phyloP scores from a whole-genome alignment of 2,329 filamentous ascomycete species.

The Neonectria ditissima region DNA sequence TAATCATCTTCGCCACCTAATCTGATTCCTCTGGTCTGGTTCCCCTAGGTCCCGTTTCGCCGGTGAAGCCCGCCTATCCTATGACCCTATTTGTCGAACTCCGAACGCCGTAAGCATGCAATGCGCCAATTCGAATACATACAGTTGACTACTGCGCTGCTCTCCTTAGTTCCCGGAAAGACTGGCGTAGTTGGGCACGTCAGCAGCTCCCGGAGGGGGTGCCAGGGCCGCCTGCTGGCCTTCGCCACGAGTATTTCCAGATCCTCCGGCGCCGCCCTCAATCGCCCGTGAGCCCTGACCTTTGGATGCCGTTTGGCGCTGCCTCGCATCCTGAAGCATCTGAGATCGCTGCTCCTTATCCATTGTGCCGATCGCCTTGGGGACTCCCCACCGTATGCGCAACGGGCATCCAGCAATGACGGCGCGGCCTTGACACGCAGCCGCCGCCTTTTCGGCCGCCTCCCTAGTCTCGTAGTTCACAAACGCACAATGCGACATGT shows the following conservation, averaged over 20 bases:
- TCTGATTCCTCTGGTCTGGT: conserved; percentile 26
- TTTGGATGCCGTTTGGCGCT: conserved; percentile 48
- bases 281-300: conserved; percentile 40
- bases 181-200: conserved; percentile 84
- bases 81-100: conserved; percentile 24
- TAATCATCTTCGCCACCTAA: conserved; percentile 27
- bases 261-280: conserved; percentile 45
- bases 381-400: conserved; percentile 90
- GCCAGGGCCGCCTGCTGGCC: conserved; percentile 64
- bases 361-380: conserved; percentile 91
- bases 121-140: conserved; percentile 22
- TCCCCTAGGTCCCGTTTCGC: conserved; percentile 35
- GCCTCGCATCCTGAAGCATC: conserved; percentile 79
- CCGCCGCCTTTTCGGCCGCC: conserved; percentile 86
- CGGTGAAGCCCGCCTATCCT: conserved; percentile 29
- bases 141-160: conserved; percentile 43
- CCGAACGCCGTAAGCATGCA: conserved; percentile 46
- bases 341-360: conserved; percentile 85
- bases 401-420: conserved; percentile 92
- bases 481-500: conserved; percentile 97
- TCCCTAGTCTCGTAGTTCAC: conserved; percentile 91
- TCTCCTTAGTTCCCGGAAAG: conserved; percentile 77
- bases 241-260: conserved; percentile 39
- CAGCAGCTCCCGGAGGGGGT: conserved; percentile 81
- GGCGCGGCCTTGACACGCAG: conserved; percentile 86